phyloP scores from a whole-genome alignment of 441 rosid genomes.

The Isatis lusitanica region DNA sequence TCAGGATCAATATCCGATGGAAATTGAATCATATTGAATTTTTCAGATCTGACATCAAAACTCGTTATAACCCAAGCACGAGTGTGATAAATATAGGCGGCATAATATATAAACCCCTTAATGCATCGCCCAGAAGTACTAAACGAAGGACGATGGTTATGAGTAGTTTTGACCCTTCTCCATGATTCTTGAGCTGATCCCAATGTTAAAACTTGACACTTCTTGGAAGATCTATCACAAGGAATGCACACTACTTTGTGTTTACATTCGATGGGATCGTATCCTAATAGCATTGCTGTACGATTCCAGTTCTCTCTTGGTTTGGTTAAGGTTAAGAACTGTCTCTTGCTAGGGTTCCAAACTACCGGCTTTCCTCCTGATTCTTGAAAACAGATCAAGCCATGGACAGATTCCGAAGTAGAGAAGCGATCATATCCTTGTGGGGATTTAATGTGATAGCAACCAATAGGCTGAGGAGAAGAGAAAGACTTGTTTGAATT shows the following conservation, averaged over 20 bases:
- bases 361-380: not conserved
- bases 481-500: not conserved
- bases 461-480: not conserved
- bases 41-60: not conserved
- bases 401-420: slow-evolving; percentile 10
- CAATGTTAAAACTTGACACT: not conserved
- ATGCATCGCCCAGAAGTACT: not conserved
- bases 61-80: not conserved
- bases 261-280: not conserved
- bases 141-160: not conserved
- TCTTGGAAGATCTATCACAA: not conserved
- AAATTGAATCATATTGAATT: not conserved
- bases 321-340: slow-evolving; percentile 2
- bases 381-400: slow-evolving; percentile 18
- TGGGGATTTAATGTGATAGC: not conserved
- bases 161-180: slow-evolving; percentile 8
- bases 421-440: not conserved
- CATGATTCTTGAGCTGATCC: slow-evolving; percentile 14
- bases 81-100: not conserved
- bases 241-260: not conserved
- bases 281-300: not conserved
- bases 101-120: slow-evolving; percentile 11
- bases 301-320: not conserved
- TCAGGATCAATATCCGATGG: not conserved
- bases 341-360: slow-evolving; percentile 20